Evolutionary conservation across 2,329 filamentous ascomycete genomes (phyloP), one percentile per base, ranked within the genome.

Genomic region (Camillea tinctor): DNA sequence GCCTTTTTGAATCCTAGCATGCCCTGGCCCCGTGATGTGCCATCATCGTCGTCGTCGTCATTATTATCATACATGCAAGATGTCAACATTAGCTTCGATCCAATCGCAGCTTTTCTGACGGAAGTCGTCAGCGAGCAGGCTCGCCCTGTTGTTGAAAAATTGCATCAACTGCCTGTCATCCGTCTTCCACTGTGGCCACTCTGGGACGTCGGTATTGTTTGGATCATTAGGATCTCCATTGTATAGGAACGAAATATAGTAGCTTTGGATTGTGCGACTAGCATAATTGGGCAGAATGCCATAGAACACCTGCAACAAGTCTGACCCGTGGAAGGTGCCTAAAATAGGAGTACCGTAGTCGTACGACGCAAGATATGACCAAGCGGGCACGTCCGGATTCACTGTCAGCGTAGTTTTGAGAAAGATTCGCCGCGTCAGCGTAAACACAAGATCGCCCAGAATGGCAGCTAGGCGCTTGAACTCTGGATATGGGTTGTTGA

Each of bases 381-480:
- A 95, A 1, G 80, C 77, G 0, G 87, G 86, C 0, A 92, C 84
- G 30, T 74, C 66, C 0, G 87, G 86, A 63, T 86, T 81, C 13
- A 77, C 75, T 1, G 75, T 57, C 0, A 72, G 69, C 1, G 84
- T 73, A 0, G 69, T 60, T 13, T 80, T 70, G 21, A 95, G 82
- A 72, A 91, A 88, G 4, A 81, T 61, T 17, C 91, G 86, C 1
- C 91, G 85, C 0, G 86, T 84, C 0, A 95, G 79, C 0, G 88
- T 93, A 75, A 95, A 94, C 1, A 84, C 84, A 0, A 92, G 68
- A 70, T 95, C 91, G 15, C 91, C 91, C 0, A 93, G 77, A 24
- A 94, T 84, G 40, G 91, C 90, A 1, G 89, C 87, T 0, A 92
- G 77, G 15, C 89, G 88, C 75, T 93, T 94, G 80, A 87, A 93